Evolutionary conservation across 2,329 filamentous ascomycete species (phyloP).

Genomic region (Xylaria sp.): DNA sequence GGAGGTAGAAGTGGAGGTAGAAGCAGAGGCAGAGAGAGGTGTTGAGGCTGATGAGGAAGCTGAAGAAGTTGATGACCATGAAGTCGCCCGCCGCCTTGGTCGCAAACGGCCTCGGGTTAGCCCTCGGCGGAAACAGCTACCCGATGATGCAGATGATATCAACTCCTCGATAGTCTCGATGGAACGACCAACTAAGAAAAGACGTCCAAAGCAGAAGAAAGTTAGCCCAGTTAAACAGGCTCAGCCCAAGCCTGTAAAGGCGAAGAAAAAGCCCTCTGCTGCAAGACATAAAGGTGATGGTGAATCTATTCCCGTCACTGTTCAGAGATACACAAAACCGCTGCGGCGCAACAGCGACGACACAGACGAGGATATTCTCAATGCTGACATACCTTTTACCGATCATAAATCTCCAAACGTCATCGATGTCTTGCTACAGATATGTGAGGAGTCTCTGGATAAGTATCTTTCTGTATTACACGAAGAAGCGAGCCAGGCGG

Average conservation of each 20-base stretch:
- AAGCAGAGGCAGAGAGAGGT: slow-evolving; percentile 34
- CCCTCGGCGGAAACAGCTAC: slow-evolving; percentile 50
- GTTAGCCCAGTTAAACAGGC: slow-evolving; percentile 57
- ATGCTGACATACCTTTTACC: slow-evolving; percentile 63
- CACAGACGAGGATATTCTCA: slow-evolving; percentile 55
- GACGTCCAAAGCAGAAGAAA: slow-evolving; percentile 47
- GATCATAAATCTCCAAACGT: slow-evolving; percentile 67
- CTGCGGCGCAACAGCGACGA: slow-evolving; percentile 54
- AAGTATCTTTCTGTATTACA: slow-evolving; percentile 60
- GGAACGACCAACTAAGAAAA: slow-evolving; percentile 49
- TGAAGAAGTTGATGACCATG: slow-evolving; percentile 56
- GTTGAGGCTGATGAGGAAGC: slow-evolving; percentile 46
- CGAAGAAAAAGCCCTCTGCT: slow-evolving; percentile 36
- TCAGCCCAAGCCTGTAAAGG: slow-evolving; percentile 47
- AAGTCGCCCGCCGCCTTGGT: slow-evolving; percentile 56
- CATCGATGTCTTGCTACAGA: slow-evolving; percentile 69
- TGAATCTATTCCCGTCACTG: slow-evolving; percentile 63
- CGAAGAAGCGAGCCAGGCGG: slow-evolving; percentile 54
- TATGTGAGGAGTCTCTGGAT: slow-evolving; percentile 70
- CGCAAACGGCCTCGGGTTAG: slow-evolving; percentile 56
- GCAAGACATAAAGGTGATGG: slow-evolving; percentile 43
- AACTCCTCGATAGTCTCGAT: slow-evolving; percentile 51
- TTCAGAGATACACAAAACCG: slow-evolving; percentile 68
- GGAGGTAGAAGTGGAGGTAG: slow-evolving; percentile 25
- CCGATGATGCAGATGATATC: slow-evolving; percentile 53